Percentiles rank a stretch among this genome's conserved stretches.
phyloP scores from a whole-genome alignment of 2,329 filamentous ascomycete genomes.

The Aplosporella prunicola region DNA sequence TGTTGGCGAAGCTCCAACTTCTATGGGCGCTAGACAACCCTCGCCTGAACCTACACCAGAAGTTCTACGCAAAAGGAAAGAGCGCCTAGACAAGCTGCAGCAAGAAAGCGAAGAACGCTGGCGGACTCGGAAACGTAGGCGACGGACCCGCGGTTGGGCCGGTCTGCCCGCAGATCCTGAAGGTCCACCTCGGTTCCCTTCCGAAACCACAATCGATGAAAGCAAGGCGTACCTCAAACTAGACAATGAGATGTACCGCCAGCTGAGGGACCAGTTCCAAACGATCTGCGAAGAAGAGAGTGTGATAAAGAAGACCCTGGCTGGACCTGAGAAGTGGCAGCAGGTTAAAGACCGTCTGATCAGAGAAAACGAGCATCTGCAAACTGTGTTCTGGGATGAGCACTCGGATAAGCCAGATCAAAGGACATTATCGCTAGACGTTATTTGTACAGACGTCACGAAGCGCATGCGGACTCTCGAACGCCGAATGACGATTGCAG shows the following conservation, averaged over 20 bases:
- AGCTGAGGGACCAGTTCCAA: conserved; percentile 58
- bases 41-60: conserved; percentile 34
- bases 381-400: conserved; percentile 48
- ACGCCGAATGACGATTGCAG: conserved; percentile 59
- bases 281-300: conserved; percentile 57
- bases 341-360: conserved; percentile 59
- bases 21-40: background rate
- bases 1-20: background rate
- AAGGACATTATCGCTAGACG: conserved; percentile 62
- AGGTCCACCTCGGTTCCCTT: conserved; percentile 64
- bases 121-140: conserved; percentile 55
- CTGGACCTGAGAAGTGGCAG: conserved; percentile 66
- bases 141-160: conserved; percentile 58
- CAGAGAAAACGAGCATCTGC: conserved; percentile 53
- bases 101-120: conserved; percentile 53
- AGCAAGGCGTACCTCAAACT: conserved; percentile 61
- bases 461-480: conserved; percentile 63
- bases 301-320: conserved; percentile 66
- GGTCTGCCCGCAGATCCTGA: conserved; percentile 59
- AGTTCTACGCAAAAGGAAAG: conserved; percentile 43
- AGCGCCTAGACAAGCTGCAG: conserved; percentile 46
- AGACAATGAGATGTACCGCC: conserved; percentile 52
- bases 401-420: conserved; percentile 25
- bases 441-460: conserved; percentile 72
- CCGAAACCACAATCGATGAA: conserved; percentile 73